phyloP scores from a whole-genome alignment of 73 alveolate species.

The Tetrahymena thermophila region DNA sequence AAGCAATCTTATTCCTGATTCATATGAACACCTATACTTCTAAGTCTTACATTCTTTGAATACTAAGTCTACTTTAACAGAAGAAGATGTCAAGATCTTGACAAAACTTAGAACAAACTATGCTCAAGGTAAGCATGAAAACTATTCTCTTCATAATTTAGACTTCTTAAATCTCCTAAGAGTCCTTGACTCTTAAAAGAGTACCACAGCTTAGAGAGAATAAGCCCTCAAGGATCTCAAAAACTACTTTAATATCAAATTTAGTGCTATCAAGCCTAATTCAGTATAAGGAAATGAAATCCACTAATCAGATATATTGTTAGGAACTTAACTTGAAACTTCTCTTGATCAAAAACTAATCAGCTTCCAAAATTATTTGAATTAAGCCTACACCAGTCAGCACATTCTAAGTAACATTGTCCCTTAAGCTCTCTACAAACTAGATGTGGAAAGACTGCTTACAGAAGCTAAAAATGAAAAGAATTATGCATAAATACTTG shows the following conservation, averaged over 20 bases:
- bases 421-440: background rate
- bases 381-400: background rate
- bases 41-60: background rate
- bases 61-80: background rate
- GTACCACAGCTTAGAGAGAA: background rate
- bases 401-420: background rate
- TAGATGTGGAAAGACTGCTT: background rate
- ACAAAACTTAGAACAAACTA: background rate
- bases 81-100: background rate
- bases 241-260: background rate
- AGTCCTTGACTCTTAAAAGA: background rate
- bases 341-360: background rate
- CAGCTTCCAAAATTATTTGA: background rate
- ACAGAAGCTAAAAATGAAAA: background rate
- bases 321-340: background rate
- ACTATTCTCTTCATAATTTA: background rate
- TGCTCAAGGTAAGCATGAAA: background rate
- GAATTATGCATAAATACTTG: background rate
- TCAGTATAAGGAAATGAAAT: background rate
- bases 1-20: background rate
- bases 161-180: background rate
- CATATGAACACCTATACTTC: background rate
- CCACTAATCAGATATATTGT: background rate
- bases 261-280: background rate
- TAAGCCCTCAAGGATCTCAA: background rate